These are phyloP conservation scores for Suillus lakei DNA, from an alignment of 768 basidiomycete genomes.

Conservation along the genomic window DNA sequence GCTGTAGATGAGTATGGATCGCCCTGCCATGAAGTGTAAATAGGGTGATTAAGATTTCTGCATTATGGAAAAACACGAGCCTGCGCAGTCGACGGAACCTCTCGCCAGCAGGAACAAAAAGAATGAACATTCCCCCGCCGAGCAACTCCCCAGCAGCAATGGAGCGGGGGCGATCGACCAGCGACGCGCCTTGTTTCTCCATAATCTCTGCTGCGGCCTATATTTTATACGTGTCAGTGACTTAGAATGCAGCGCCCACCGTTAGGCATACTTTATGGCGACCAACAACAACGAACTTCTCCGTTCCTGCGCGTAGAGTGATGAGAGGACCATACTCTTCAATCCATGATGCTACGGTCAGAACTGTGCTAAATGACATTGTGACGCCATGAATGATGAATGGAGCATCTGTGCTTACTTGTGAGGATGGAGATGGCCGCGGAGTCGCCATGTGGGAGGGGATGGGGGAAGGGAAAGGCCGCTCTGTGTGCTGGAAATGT, in stretches of 20 bases:
- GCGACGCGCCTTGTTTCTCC: slow-evolving; percentile 59
- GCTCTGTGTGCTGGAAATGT: neutral
- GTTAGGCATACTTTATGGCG: slow-evolving; percentile 7
- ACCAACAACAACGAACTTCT: slow-evolving; percentile 11
- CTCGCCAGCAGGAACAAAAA: slow-evolving; percentile 58
- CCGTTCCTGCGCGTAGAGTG: slow-evolving; percentile 2
- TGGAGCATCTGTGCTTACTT: neutral
- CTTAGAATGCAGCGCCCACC: neutral
- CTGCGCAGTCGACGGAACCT: slow-evolving; percentile 60
- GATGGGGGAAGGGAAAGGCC: neutral
- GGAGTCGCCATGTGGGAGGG: neutral
- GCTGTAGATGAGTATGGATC: slow-evolving; percentile 57
- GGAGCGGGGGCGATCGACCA: slow-evolving; percentile 54
- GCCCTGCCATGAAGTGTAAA: slow-evolving; percentile 37
- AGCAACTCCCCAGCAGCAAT: slow-evolving; percentile 62
- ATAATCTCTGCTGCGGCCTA: slow-evolving; percentile 56
- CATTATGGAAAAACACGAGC: slow-evolving; percentile 26
- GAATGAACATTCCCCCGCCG: slow-evolving; percentile 59
- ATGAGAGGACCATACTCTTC: slow-evolving; percentile 13
- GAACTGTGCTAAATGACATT: neutral
- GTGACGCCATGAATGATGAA: neutral
- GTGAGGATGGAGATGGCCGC: neutral
- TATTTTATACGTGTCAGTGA: neutral
- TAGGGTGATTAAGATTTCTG: neutral
- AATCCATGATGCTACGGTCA: slow-evolving; percentile 9